Conservation (phyloP, 2,329 filamentous ascomycete species). For the Trichoderma lentiforme region DNA sequence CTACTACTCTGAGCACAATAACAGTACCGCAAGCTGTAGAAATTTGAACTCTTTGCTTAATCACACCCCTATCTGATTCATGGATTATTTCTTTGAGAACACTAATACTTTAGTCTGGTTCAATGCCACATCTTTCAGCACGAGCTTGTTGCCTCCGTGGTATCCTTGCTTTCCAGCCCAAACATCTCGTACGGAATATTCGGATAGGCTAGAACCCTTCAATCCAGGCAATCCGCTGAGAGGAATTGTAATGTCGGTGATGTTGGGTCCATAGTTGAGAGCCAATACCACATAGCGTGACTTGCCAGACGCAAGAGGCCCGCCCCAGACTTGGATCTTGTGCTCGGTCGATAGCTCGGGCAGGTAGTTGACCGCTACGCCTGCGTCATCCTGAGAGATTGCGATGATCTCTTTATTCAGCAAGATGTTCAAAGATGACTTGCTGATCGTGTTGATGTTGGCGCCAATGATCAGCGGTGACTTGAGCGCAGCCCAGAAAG, state of each 20-base stretch:
- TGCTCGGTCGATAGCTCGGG: background rate
- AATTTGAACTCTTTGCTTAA: background rate
- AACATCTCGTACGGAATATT: background rate
- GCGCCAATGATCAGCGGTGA: background rate
- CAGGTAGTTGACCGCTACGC: background rate
- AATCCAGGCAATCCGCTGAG: background rate
- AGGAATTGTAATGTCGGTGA: background rate
- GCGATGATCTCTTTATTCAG: background rate
- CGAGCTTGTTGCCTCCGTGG: background rate
- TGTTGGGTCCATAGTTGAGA: background rate
- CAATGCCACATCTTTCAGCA: background rate
- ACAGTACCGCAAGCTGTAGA: background rate
- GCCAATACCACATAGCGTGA: background rate
- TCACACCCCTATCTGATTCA: background rate
- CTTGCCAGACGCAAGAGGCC: background rate
- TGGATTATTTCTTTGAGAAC: background rate
- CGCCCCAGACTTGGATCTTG: background rate
- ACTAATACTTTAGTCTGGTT: background rate
- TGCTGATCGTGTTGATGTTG: background rate
- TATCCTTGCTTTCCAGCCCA: background rate
- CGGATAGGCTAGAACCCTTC: background rate
- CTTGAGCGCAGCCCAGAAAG: background rate
- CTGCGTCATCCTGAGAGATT: background rate
- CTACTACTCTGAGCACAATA: background rate
- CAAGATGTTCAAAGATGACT: background rate